Base-by-base conservation (phyloP, 2,329 filamentous ascomycete genomes). In the Neopestalotiopsis rosae region DNA sequence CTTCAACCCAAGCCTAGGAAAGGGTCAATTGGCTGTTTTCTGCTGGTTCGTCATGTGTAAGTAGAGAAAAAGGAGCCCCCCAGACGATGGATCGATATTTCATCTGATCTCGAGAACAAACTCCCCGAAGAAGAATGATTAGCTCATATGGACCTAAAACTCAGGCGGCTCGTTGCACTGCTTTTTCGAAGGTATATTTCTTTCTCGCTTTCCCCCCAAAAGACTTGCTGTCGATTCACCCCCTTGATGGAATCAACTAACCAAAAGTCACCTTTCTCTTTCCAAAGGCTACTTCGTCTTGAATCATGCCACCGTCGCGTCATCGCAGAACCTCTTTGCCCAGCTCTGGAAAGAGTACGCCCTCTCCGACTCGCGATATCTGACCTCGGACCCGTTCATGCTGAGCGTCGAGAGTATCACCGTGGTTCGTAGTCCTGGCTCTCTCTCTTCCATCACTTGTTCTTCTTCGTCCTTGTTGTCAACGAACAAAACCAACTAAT, bases 261-360 rank as follows among this genome's bases (percentile, higher is more conserved):
- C 14, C 32, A 28, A 28, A 28, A 28, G 3, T 28, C 24, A 28
- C 24, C 24, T 28, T 28, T 32, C 32, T 24, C 57, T 38, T 14
- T 17, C 24, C 24, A 28, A 58, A 90, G 89, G 91, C 49, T 97
- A 97, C 80, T 97, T 94, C 77, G 86, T 94, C 71, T 79, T 88
- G 71, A 89, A 95, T 77, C 91, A 93, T 78, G 81, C 83, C 28
- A 83, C 82, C 30, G 86, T 97, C 78, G 89, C 90, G 0, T 83
- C 87, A 12, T 89, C 89, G 69, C 91, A 94, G 77, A 90, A 91
- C 67, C 81, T 96, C 7, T 91, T 95, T 68, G 93, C 91, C 2
- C 94, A 97, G 82, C 84, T 97, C 59, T 97, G 94, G 94, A 97
- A 97, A 78, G 94, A 97, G 80, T 97, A 97, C 78, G 87, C 93